phyloP scores from a whole-genome alignment of 176 grass and related monocot species.

The Oryza glaberrima region DNA sequence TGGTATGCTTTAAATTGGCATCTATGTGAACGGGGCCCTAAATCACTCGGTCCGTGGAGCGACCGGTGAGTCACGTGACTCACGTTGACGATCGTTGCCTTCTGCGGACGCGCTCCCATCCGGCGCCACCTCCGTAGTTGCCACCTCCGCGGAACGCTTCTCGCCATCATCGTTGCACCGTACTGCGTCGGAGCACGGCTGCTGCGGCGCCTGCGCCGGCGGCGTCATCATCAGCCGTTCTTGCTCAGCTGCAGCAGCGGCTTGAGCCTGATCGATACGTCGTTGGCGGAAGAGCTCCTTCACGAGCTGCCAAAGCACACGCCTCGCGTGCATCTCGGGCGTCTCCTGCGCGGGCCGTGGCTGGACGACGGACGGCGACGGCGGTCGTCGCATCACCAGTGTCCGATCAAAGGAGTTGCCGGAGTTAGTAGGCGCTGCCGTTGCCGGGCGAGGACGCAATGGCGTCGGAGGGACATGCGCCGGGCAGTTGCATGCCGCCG shows the following conservation, averaged over 20 bases:
- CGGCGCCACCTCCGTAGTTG: background rate
- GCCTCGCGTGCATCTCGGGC: background rate
- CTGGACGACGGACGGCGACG: too few species aligned
- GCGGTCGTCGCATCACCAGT: background rate
- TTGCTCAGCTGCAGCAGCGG: background rate
- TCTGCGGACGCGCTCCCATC: background rate
- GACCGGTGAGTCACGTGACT: background rate
- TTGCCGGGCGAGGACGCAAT: background rate
- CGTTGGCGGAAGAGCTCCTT: background rate
- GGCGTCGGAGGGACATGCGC: background rate
- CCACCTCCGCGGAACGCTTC: background rate
- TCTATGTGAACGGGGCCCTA: too few species aligned
- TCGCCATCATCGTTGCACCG: background rate
- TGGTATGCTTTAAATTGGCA: too few species aligned
- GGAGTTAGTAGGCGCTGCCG: background rate
- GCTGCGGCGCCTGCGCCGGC: background rate
- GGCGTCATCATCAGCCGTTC: background rate
- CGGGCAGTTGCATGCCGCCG: background rate
- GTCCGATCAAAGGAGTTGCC: background rate
- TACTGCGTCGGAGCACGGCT: background rate
- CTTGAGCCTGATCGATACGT: background rate
- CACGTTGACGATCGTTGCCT: background rate
- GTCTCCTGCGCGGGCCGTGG: background rate
- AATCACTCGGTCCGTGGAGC: background rate
- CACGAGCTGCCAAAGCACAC: background rate